phyloP scores from a whole-genome alignment of 371 early-diverging fungal genomes.

The Syncephalis plumigaleata region DNA sequence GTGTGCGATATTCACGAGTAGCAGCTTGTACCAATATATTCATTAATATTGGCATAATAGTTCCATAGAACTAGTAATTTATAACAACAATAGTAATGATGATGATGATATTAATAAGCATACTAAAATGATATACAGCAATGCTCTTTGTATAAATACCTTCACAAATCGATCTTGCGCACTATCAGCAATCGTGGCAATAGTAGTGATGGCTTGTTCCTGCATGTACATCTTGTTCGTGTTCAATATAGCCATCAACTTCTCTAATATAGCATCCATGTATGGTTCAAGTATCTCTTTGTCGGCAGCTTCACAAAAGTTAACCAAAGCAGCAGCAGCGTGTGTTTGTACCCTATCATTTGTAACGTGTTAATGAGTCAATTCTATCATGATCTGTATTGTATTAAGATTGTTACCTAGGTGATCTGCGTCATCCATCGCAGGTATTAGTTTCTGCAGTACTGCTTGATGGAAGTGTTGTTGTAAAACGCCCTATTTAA shows the following conservation, averaged over 20 bases:
- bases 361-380: too few species aligned
- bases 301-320: slow-evolving; percentile 80
- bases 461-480: slow-evolving; percentile 56
- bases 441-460: slow-evolving; percentile 63
- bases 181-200: slow-evolving; percentile 93
- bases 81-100: too few species aligned
- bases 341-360: slow-evolving; percentile 80
- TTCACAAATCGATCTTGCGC: slow-evolving; percentile 74
- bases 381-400: background rate
- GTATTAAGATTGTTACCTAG: too few species aligned
- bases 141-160: too few species aligned
- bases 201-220: slow-evolving; percentile 93
- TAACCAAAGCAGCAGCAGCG: slow-evolving; percentile 92
- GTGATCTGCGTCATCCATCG: slow-evolving; percentile 52
- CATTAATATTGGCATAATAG: slow-evolving; percentile 88
- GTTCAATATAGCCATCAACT: slow-evolving; percentile 62
- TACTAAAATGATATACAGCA: too few species aligned
- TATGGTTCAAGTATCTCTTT: slow-evolving; percentile 66
- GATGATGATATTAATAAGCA: too few species aligned
- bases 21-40: slow-evolving; percentile 68
- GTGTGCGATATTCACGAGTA: slow-evolving; percentile 64
- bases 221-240: slow-evolving; percentile 77
- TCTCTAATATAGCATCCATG: slow-evolving; percentile 73
- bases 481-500: slow-evolving; percentile 28
- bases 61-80: slow-evolving; percentile 42